phyloP scores from a whole-genome alignment of 73 alveolate genomes.

The Blepharisma stoltei region DNA sequence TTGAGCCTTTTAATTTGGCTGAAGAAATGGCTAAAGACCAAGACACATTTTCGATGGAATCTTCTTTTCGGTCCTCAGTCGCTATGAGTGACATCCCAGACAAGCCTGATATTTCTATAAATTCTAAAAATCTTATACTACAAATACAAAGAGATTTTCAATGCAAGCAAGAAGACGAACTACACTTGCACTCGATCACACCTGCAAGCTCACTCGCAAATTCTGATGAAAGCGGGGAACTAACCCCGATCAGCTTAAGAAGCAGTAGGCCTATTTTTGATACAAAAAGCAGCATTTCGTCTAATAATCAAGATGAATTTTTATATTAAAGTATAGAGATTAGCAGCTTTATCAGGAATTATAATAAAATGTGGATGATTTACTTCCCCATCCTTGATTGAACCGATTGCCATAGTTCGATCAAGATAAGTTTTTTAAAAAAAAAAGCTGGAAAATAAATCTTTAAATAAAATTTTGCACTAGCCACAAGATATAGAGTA shows the following conservation, averaged over 20 bases:
- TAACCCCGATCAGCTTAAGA: background rate
- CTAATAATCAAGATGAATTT: too few species aligned
- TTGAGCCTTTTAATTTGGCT: background rate
- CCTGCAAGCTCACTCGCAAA: constrained; percentile 5
- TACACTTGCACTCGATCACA: background rate
- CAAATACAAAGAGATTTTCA: background rate
- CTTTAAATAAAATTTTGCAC: too few species aligned
- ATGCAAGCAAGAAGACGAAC: background rate
- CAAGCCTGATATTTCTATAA: background rate
- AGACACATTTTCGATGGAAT: background rate
- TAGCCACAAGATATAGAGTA: too few species aligned
- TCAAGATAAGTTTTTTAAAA: too few species aligned
- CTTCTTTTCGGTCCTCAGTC: background rate
- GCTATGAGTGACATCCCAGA: background rate
- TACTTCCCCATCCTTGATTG: too few species aligned
- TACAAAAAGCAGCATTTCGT: too few species aligned
- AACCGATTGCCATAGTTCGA: too few species aligned
- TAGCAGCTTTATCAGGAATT: too few species aligned
- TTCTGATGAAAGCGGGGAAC: background rate
- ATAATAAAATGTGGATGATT: too few species aligned
- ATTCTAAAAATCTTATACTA: background rate
- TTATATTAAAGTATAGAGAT: too few species aligned
- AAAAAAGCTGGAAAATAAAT: too few species aligned
- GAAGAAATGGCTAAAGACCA: constrained; percentile 7
- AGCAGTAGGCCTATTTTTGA: too few species aligned